These are phyloP conservation scores for Gardenia jasminoides DNA, from an alignment of 257 asterid genomes.

Conservation along the genomic window DNA sequence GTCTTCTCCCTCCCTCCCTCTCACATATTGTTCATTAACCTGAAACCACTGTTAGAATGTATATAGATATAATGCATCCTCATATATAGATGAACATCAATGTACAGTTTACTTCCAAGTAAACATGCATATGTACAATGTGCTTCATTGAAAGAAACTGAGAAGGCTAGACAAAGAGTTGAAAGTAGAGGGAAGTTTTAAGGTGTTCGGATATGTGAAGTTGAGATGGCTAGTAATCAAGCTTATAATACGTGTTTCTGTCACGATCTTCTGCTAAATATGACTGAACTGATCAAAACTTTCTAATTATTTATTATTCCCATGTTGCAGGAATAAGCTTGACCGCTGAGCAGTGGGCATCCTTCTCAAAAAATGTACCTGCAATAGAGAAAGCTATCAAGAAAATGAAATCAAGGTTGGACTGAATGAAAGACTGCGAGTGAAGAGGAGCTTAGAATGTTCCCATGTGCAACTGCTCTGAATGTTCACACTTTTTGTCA, in stretches of 20 bases:
- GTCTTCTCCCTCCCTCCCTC: neutral
- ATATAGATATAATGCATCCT: neutral
- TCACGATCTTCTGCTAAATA: neutral
- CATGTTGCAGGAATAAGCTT: conserved; percentile 76
- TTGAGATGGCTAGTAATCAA: neutral
- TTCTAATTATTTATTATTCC: neutral
- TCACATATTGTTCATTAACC: neutral
- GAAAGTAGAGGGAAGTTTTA: neutral
- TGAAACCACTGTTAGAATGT: neutral
- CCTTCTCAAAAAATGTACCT: conserved; percentile 65
- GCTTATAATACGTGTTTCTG: neutral
- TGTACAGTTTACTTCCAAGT: neutral
- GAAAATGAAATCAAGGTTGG: conserved; percentile 69
- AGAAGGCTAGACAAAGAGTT: neutral
- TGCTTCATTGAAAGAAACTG: neutral
- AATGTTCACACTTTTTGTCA: neutral
- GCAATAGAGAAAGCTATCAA: conserved; percentile 80
- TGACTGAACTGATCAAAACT: neutral
- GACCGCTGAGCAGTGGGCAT: conserved; percentile 77
- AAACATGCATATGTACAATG: neutral
- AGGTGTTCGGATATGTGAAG: neutral
- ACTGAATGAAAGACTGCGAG: conserved; percentile 9
- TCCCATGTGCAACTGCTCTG: neutral
- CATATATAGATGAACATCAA: neutral
- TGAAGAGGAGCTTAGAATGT: neutral